Evolutionary conservation across 163 green algal genomes (phyloP).

Genomic region (Smithsoniella earleae): DNA sequence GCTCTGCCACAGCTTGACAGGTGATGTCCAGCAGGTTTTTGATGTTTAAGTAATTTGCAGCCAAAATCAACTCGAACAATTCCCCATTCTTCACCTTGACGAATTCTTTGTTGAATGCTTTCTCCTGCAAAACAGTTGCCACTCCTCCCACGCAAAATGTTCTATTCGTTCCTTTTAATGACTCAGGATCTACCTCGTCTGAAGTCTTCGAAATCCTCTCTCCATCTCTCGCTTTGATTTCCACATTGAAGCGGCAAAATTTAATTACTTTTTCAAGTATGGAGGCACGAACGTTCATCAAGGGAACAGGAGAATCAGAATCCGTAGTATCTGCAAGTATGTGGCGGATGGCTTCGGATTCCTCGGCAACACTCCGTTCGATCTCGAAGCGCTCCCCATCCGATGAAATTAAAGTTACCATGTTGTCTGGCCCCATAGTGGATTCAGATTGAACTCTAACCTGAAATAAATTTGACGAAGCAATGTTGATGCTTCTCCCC

Average conservation of each 20-base stretch:
- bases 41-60: constrained; percentile 99
- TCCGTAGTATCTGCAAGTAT: constrained; percentile 55
- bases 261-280: constrained; percentile 92
- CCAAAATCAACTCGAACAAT: constrained; percentile 98
- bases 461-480: too few species aligned
- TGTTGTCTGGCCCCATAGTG: too few species aligned
- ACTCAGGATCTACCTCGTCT: constrained; percentile 71
- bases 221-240: constrained; percentile 56
- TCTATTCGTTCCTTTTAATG: too few species aligned
- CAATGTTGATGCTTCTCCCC: too few species aligned
- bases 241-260: constrained; percentile 92
- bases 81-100: constrained; percentile 92
- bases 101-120: constrained; percentile 90
- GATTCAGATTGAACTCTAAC: too few species aligned
- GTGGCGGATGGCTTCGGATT: constrained; percentile 64
- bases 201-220: constrained; percentile 58
- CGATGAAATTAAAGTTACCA: constrained; percentile 34
- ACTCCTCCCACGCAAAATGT: too few species aligned
- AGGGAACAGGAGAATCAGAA: constrained; percentile 55
- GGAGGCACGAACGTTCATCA: constrained; percentile 76
- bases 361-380: constrained; percentile 52
- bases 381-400: constrained; percentile 65
- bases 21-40: constrained; percentile 96
- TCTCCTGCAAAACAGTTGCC: constrained; percentile 60
- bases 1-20: constrained; percentile 91